Evolutionary conservation across 805 yeast species (phyloP).

Genomic region (Isabelozyma gotoi): DNA sequence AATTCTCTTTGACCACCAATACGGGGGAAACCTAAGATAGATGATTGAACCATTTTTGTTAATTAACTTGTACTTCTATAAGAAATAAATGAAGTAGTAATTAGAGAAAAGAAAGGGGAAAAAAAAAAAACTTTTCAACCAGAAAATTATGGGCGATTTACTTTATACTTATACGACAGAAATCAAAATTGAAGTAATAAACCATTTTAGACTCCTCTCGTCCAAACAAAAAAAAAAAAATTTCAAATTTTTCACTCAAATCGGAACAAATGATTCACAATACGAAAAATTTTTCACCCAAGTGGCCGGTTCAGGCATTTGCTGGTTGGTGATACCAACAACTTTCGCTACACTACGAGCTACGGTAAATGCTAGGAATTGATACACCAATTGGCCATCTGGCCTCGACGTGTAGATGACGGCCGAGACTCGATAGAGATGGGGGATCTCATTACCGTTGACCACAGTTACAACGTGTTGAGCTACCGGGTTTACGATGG

Average conservation of each 20-base stretch:
- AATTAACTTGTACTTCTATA: not conserved
- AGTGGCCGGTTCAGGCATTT: not conserved
- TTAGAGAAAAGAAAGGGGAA: not conserved
- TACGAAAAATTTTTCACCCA: not conserved
- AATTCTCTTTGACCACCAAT: slow-evolving; percentile 99
- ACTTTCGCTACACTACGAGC: not conserved
- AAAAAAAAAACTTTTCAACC: not conserved
- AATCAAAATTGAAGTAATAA: not conserved
- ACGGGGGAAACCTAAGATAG: slow-evolving; percentile 99
- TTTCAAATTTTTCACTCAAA: not conserved
- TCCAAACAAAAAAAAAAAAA: not conserved
- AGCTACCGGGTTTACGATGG: no score
- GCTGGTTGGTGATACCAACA: not conserved
- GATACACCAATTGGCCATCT: no score
- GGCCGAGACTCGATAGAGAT: no score
- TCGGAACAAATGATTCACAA: not conserved
- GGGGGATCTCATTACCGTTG: no score
- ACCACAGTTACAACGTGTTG: not conserved
- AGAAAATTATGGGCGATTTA: not conserved
- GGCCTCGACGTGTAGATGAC: not conserved
- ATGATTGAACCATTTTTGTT: slow-evolving; percentile 83
- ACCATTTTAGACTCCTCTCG: not conserved
- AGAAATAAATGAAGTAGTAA: not conserved
- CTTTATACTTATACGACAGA: not conserved
- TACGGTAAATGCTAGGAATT: not conserved